Evolutionary conservation across 148 eudicot genomes (phyloP).

Genomic region (Camellia lanceoleosa): DNA sequence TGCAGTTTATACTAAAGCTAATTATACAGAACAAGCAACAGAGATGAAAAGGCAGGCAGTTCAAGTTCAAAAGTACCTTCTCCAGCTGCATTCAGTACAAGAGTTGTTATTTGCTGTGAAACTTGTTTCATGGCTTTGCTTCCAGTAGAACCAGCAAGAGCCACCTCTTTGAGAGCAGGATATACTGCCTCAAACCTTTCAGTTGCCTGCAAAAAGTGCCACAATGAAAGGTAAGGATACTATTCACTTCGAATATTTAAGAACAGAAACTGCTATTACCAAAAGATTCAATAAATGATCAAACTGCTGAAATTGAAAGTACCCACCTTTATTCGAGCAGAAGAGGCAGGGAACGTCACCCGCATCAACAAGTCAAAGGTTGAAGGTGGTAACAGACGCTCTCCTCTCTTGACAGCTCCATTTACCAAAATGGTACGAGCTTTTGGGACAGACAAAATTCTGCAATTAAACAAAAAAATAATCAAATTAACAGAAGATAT

Average conservation of each 20-base stretch:
- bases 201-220: conserved; percentile 56
- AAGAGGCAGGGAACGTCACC: conserved; percentile 60
- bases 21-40: background rate
- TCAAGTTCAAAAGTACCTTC: conserved; percentile 44
- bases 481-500: background rate
- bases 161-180: conserved; percentile 76
- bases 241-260: background rate
- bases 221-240: background rate
- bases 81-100: conserved; percentile 61
- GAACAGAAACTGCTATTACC: background rate
- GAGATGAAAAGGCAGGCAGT: background rate
- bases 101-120: conserved; percentile 53
- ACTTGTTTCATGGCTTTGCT: conserved; percentile 89
- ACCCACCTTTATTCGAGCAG: conserved; percentile 69
- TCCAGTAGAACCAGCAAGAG: conserved; percentile 74
- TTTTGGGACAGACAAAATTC: conserved; percentile 71
- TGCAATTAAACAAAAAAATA: conserved; percentile 24
- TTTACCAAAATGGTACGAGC: conserved; percentile 64
- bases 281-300: background rate
- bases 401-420: conserved; percentile 79
- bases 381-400: conserved; percentile 69
- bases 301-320: conserved; percentile 2
- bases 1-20: background rate
- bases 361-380: conserved; percentile 58
- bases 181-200: conserved; percentile 83